Percentiles rank a stretch among this genome's conserved stretches.
phyloP scores from a whole-genome alignment of 352 stramenopile genomes.

The Globisporangium perplexum region DNA sequence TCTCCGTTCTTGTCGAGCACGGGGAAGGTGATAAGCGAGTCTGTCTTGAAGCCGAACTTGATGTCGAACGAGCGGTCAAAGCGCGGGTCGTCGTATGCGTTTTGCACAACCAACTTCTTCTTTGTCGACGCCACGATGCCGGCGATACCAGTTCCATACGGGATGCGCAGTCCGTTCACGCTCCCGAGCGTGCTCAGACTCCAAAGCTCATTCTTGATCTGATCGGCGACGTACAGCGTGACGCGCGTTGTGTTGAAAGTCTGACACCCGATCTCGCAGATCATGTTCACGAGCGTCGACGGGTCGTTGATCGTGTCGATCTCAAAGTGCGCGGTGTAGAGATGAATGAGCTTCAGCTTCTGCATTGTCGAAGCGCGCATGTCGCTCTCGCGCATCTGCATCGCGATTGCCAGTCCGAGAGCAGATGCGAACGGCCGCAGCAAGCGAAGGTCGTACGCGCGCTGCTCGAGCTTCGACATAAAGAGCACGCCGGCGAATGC shows the following conservation, averaged over 20 bases:
- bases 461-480: conserved; percentile 3
- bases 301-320: conserved; percentile 66
- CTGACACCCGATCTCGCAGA: conserved; percentile 57
- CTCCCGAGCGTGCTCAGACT: conserved; percentile 62
- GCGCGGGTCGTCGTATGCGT: conserved; percentile 69
- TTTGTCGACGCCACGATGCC: conserved; percentile 58
- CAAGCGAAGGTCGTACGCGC: conserved; percentile 12
- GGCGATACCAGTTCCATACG: conserved; percentile 69
- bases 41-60: conserved; percentile 81
- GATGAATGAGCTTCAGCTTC: conserved; percentile 58
- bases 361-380: conserved; percentile 51
- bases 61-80: conserved; percentile 81
- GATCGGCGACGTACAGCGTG: conserved; percentile 68
- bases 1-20: conserved; percentile 62
- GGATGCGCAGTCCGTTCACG: conserved; percentile 69
- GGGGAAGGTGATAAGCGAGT: conserved; percentile 67
- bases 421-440: conserved; percentile 50
- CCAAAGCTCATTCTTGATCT: conserved; percentile 73
- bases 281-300: conserved; percentile 63
- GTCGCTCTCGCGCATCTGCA: conserved; percentile 56
- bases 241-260: conserved; percentile 70
- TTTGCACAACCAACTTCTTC: conserved; percentile 49
- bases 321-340: conserved; percentile 62
- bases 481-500: conserved; percentile 9
- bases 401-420: conserved; percentile 34